Base-by-base conservation (phyloP, 371 early-diverging fungal species). In the Mortierella sp. region DNA sequence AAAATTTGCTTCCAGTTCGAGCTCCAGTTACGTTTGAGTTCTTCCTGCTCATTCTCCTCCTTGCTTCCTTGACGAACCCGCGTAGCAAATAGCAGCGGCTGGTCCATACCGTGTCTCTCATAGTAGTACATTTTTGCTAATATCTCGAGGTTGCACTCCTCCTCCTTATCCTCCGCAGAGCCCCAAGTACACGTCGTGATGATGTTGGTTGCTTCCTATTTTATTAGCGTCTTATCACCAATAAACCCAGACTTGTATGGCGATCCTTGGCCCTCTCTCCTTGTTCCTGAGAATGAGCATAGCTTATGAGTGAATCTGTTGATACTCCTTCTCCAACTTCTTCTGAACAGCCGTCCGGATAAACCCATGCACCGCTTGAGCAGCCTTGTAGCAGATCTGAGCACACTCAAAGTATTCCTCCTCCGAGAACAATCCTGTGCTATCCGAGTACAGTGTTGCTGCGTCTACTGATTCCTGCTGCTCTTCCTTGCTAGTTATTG, bases 391-490 rank as follows among this genome's bases (percentile, higher is more conserved):
- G 28, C 89, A 89, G 42, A 88, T 75, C 47, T 90, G 88, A 48
- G 90, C 88, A 71, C 91, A 92, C 54, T 87, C 88, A 74, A 90
- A 88, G 77, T 90, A 92, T 89, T 95, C 92, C 44, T 94, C 91
- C 73, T 93, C 90, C 28, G 90, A 91, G 84, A 94, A 97, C 55
- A 92, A 65, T 47, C 97, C 97, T 16, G 88, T 90, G 47, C 96
- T 96, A 54, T 95, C 91, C 44, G 91, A 92, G 78, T 92, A 90
- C 70, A 92, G 72, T 14, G 90, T 74, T 28, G 84, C 76, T 1
- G 72, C 77, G 28, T 58, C 60, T 57, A 52, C 71, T 58, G 75
- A 21, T 45, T 75, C 75, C 31, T 77, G 54, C 34, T 70, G 65
- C 3, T 13, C 54, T 19, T 38, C 50, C 14, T 57, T 28, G 7